Evolutionary conservation across 371 early-diverging fungal species (phyloP).

Genomic region (Mortierella sp.): DNA sequence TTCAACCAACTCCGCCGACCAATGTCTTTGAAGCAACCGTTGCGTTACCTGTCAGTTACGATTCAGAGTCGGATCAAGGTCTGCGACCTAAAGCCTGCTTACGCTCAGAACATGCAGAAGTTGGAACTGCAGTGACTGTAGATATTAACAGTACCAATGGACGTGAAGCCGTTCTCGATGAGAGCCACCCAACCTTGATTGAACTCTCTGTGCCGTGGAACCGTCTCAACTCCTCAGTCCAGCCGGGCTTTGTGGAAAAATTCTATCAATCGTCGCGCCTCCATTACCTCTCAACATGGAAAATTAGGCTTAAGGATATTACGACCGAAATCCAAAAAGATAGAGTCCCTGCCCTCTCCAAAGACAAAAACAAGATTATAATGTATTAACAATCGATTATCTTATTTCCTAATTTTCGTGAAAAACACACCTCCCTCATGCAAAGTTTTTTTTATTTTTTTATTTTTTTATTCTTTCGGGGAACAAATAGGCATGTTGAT

Average conservation of each 20-base stretch:
- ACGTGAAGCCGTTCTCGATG: not conserved
- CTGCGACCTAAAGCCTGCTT: not conserved
- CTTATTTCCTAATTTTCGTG: not conserved
- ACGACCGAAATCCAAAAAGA: conserved; percentile 61
- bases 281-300: conserved; percentile 88
- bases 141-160: not conserved
- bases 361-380: conserved; percentile 12
- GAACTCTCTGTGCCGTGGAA: conserved; percentile 62
- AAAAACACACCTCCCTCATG: not conserved
- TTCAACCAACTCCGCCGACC: conserved; percentile 13
- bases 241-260: conserved; percentile 78
- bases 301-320: conserved; percentile 77
- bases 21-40: too few species aligned
- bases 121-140: not conserved
- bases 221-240: conserved; percentile 56
- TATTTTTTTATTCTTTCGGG: not conserved
- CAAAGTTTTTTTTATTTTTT: not conserved
- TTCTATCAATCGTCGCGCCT: conserved; percentile 87
- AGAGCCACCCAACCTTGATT: conserved; percentile 45
- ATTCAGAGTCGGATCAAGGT: not conserved
- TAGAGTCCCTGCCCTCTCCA: not conserved
- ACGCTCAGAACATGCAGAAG: not conserved
- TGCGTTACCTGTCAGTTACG: too few species aligned
- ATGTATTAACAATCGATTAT: conserved; percentile 14
- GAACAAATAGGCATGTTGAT: conserved; percentile 81